Base-by-base conservation (phyloP, 495 filamentous ascomycete genomes). In the Sphaerosporella brunnea region DNA sequence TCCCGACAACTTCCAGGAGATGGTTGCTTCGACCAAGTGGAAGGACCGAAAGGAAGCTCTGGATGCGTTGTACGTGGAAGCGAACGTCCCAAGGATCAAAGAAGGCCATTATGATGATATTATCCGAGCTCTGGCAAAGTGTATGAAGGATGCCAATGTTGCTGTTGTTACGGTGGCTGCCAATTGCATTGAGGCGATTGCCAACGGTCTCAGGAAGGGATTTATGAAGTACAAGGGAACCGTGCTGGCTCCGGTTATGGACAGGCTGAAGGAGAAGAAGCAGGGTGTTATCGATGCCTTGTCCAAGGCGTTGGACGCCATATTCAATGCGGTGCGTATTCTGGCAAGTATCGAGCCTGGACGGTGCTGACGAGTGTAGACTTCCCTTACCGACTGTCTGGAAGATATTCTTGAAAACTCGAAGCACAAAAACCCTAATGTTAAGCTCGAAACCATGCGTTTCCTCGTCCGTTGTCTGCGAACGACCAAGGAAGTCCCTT, bases 131-230 rank as follows among this genome's bases (percentile, higher is more conserved):
- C 66, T 96, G 36, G 90, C 90, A 23, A 96, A 95, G 62, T 83
- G 74, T 55, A 96, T 96, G 88, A 96, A 96, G 62, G 92, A 99
- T 59, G 90, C 92, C 40, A 99, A 99, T 58, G 79, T 99, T 56
- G 82, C 83, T 5, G 90, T 96, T 36, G 92, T 93, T 24, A 88
- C 82, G 0, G 78, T 85, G 38, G 90, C 92, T 8, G 88, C 87
- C 15, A 90, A 95, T 59, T 95, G 90, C 62, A 79, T 94, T 30
- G 88, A 95, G 52, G 67, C 82, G 7, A 66, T 96, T n/a, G 90
- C 87, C 9, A 93, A 84, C 60, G 92, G 92, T 15, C 61, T 96
- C 42, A 75, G 84, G 28, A 77, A 72, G 49, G 67, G 72, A 15
- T 96, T 93, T 61, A 67, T 67, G 47, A 93, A 84, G 62, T 81